Conservation (phyloP, 257 asterid species). For the Penstemon barbatus region DNA sequence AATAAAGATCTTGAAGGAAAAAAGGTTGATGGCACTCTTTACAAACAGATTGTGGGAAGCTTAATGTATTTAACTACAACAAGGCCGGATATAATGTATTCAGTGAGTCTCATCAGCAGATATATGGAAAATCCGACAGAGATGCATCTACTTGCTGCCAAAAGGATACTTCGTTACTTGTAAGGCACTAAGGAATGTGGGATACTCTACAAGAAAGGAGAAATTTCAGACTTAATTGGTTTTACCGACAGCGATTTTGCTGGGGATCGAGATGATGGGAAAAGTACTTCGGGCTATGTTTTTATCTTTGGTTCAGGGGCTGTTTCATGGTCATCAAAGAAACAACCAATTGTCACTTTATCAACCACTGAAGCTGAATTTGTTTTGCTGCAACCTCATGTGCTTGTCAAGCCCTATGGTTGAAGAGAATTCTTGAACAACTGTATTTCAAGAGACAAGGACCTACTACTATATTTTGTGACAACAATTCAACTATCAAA, state of each 20-base stretch:
- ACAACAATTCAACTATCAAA: not conserved
- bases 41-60: not conserved
- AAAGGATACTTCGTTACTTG: not conserved
- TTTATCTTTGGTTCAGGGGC: not conserved
- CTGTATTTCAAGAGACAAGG: not conserved
- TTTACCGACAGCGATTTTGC: not conserved
- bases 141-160: not conserved
- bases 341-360: too few relatives aligned
- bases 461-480: not conserved
- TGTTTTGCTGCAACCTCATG: not conserved
- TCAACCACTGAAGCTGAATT: not conserved
- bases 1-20: not conserved
- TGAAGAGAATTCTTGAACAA: not conserved
- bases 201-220: not conserved
- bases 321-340: not conserved
- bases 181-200: not conserved
- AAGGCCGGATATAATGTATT: slow-evolving; percentile 21
- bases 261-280: not conserved
- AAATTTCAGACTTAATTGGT: not conserved
- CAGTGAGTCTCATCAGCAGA: not conserved
- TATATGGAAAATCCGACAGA: not conserved
- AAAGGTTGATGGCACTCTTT: not conserved
- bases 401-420: slow-evolving; percentile 10
- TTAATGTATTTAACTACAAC: not conserved
- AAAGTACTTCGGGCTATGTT: not conserved